Evolutionary conservation across 331 rosid species (phyloP), one percentile per base, ranked within the genome.

Genomic region (Malus hybrid): DNA sequence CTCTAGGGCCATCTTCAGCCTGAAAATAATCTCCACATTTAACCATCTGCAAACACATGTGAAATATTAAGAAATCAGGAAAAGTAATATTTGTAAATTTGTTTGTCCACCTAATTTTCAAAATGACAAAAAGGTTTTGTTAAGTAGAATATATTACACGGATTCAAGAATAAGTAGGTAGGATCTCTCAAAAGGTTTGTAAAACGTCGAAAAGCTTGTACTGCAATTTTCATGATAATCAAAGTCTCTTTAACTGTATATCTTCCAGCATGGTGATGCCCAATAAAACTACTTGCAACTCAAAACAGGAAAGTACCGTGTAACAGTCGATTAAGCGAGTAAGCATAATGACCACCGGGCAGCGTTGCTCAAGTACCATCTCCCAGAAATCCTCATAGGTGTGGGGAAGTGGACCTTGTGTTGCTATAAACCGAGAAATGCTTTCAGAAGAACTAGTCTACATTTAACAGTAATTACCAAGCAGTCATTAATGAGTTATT

Each of bases 321-420:
- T 87, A 81, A 82, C 88, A 55, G 83, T 94, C 97, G 6, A 92
- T 88, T 84, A 94, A 85, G 74, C 88, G 82, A 68, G 99, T 94
- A 66, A 94, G 94, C 99, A 91, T 94, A 63, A 94, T 87, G 82
- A 94, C 81, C 28, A 84, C 92, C 78, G 96, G 97, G 81, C 99
- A 88, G 34, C 18, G 88, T 55, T 80, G 74, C 82, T 94, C 93
- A 32, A 90, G 77, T 56, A 86, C 82, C 99, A 94, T 91, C 85
- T 88, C 97, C 99, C 99, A 94, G 84, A 94, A 94, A 87, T 91
- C 99, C 84, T 91, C 95, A 11, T 79, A 94, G 15, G 99, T 94
- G 77, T 90, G 90, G 3, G 88, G 96, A 71, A 91, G 82, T 6
- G 98, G 98, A 42, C 98, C 98, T 91, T 94, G 98, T 19, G 98